phyloP scores from a whole-genome alignment of 176 grass and related monocot genomes.

The Oryza brachyantha region DNA sequence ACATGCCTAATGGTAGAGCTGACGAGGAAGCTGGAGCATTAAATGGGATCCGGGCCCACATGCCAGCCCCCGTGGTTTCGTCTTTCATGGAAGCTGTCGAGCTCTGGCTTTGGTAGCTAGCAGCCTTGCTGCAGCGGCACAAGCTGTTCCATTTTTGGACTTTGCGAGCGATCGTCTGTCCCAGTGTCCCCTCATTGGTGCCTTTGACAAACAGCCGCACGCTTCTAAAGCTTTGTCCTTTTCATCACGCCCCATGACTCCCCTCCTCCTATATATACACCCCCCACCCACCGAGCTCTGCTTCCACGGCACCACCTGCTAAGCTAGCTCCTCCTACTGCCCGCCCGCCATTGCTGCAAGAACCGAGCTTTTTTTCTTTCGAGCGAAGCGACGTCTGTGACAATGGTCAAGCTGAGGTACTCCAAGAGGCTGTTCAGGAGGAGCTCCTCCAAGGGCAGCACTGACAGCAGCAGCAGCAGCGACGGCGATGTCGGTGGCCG shows the following conservation, averaged over 20 bases:
- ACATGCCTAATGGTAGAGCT: too few relatives aligned
- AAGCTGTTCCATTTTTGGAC: conserved; percentile 29
- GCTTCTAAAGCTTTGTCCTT: conserved; percentile 74
- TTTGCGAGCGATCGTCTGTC: conserved; percentile 33
- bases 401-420: conserved; percentile 87
- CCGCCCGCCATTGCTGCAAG: not conserved
- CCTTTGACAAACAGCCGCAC: conserved; percentile 57
- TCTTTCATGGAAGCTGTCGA: conserved; percentile 14
- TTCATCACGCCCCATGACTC: not conserved
- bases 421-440: conserved; percentile 98
- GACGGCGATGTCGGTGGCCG: conserved; percentile 9
- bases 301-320: not conserved
- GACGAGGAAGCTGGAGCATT: not conserved
- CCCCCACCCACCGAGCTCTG: not conserved
- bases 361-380: not conserved
- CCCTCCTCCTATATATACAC: conserved; percentile 39
- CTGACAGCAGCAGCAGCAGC: conserved; percentile 10
- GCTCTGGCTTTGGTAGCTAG: not conserved
- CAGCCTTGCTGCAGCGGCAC: too few relatives aligned
- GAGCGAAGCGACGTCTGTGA: not conserved
- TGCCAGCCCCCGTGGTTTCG: not conserved
- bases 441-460: conserved; percentile 54
- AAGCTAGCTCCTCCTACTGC: not conserved
- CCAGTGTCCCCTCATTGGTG: conserved; percentile 10
- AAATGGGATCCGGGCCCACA: not conserved